Base-by-base conservation (phyloP, 106 monocot species). In the Allium fistulosum region DNA sequence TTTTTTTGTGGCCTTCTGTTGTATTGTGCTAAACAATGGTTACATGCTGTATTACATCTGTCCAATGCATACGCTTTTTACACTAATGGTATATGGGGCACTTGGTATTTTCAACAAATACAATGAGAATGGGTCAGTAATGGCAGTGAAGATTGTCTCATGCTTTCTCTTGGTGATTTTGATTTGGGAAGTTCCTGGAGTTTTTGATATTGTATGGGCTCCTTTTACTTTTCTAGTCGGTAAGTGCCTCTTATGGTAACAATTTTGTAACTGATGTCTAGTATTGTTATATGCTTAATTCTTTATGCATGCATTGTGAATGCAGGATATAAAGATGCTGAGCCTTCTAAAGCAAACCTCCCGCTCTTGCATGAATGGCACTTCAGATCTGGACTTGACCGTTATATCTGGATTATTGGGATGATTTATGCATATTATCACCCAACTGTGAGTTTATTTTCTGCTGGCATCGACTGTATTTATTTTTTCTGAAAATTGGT, bases 1-100 rank as follows among this genome's bases (percentile, higher is more conserved):
- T 70, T 88, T 96, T 67, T 88, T 96, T 53, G 96, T 96, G 74
- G 59, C 79, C 3, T 96, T 96, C 55, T 84, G 85, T 53, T 96
- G 91, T 76, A 88, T 96, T 62, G 84, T 96, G 70, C 76, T 96
- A 64, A 92, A 96, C 83, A 96, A 96, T 74, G 91, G 91, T 76
- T 96, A 82, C 68, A 88, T 88, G 86, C 55, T 96, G 59, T 96
- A 96, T 74, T 96, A 96, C 67, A 96, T 96, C 10, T 96, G 91
- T 51, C 95, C 95, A 45, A 96, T 96, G 95, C 95, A 96, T 69
- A 96, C 95, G 0, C 79, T 96, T 11, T 96, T 96, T 78, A 96
- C 95, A 46, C 80, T 96, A 9, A 96, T 96, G 96, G 86, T 96
- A 53, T 96, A 96, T 80, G 84, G 86, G 10, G 64, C 88, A 48